A percentile compares a stretch with the other conserved stretches of the same genome.
These are phyloP conservation scores for Mrakia hoshinonis DNA, from an alignment of 768 basidiomycete species.

Conservation along the genomic window DNA sequence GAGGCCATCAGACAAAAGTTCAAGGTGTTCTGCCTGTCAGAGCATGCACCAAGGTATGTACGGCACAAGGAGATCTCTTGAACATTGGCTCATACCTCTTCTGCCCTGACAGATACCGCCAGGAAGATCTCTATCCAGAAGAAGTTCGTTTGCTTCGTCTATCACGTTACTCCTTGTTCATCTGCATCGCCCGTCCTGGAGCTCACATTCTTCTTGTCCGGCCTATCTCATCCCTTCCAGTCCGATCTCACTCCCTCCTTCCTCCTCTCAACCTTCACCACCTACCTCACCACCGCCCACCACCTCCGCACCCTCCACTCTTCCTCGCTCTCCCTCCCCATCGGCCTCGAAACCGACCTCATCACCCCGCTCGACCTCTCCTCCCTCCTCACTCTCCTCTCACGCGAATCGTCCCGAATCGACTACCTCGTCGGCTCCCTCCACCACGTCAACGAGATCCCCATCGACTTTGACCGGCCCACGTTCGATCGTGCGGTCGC, in stretches of 20 bases:
- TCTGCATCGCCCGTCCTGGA: neutral
- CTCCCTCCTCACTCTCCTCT: constrained; percentile 51
- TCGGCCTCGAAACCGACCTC: constrained; percentile 88
- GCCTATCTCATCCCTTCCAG: constrained; percentile 42
- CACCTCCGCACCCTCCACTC: constrained; percentile 60
- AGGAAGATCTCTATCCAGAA: constrained; percentile 81
- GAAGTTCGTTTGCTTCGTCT: constrained; percentile 53
- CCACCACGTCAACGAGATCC: constrained; percentile 77
- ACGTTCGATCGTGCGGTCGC: constrained; percentile 59
- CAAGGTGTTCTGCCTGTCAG: constrained; percentile 72
- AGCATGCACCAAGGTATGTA: constrained; percentile 64
- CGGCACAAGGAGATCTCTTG: too few relatives aligned
- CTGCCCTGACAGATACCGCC: constrained; percentile 53
- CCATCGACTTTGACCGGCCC: constrained; percentile 80
- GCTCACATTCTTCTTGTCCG: neutral
- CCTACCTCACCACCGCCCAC: constrained; percentile 69
- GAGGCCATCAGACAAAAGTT: constrained; percentile 75
- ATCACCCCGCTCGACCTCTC: constrained; percentile 63
- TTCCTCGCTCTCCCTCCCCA: constrained; percentile 60
- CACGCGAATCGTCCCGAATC: constrained; percentile 48
- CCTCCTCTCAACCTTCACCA: constrained; percentile 58
- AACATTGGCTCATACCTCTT: neutral
- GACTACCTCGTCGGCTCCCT: constrained; percentile 88
- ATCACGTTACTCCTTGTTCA: neutral
- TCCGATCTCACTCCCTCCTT: constrained; percentile 48